phyloP scores from a whole-genome alignment of 2,329 filamentous ascomycete genomes.

The Colletotrichum sp. region DNA sequence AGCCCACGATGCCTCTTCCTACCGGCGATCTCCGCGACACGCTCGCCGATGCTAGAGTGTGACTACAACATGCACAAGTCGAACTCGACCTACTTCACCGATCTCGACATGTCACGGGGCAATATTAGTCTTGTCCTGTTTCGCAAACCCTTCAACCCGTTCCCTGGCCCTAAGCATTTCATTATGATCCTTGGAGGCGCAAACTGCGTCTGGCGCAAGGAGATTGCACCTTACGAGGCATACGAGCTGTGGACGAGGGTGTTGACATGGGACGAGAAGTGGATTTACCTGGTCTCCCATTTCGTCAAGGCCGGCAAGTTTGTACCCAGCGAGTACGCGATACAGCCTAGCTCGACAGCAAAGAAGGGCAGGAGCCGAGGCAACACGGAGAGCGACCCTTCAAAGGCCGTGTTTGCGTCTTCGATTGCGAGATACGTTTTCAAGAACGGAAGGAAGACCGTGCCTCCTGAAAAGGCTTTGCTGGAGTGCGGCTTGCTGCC shows the following conservation, averaged over 20 bases:
- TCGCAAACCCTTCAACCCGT: constrained; percentile 32
- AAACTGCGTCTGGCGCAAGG: constrained; percentile 4
- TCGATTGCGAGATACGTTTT: constrained; percentile 82
- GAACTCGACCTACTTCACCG: constrained; percentile 87
- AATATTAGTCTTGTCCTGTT: constrained; percentile 77
- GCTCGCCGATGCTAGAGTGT: constrained; percentile 75
- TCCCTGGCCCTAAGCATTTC: constrained; percentile 57
- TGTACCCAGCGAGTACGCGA: constrained; percentile 56
- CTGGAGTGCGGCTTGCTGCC: constrained; percentile 76
- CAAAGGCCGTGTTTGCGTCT: constrained; percentile 72
- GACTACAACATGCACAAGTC: constrained; percentile 88
- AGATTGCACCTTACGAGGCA: constrained; percentile 12
- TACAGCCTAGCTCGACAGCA: constrained; percentile 12
- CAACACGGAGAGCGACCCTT: constrained; percentile 41
- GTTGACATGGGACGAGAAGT: constrained; percentile 75
- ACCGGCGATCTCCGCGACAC: constrained; percentile 62
- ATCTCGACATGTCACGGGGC: constrained; percentile 83
- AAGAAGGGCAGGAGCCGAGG: not conserved
- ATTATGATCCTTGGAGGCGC: constrained; percentile 51
- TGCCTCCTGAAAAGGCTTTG: constrained; percentile 80
- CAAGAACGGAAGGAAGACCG: constrained; percentile 81
- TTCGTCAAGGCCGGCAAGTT: constrained; percentile 69
- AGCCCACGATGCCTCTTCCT: constrained; percentile 38
- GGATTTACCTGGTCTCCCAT: constrained; percentile 78
- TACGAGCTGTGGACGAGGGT: constrained; percentile 19